These are phyloP conservation scores for Teunomyces pallodes DNA, from an alignment of 805 yeast species.

Conservation along the genomic window DNA sequence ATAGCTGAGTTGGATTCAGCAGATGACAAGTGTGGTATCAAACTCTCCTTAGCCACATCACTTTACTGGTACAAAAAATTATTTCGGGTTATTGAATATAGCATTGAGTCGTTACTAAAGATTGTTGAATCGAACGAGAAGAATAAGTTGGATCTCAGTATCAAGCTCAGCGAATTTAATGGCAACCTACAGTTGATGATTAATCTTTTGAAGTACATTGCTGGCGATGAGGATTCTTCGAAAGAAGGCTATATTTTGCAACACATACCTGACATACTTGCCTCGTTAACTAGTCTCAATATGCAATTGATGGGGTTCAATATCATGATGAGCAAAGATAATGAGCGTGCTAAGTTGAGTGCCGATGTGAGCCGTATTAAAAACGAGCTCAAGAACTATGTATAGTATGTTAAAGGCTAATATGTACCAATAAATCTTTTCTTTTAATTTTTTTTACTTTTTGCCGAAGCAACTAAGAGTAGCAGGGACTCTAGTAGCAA, in stretches of 20 bases:
- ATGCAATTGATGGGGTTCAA: conserved; percentile 18
- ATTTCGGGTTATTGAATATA: conserved; percentile 35
- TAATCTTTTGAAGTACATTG: conserved; percentile 29
- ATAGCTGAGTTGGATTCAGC: conserved; percentile 17
- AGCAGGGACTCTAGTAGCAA: too few relatives aligned
- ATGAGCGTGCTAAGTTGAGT: conserved; percentile 9
- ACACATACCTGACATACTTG: background rate
- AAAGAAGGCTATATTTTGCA: background rate
- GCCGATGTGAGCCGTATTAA: conserved; percentile 6
- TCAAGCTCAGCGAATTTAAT: conserved; percentile 30
- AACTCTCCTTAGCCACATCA: conserved; percentile 18
- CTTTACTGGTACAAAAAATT: conserved; percentile 36
- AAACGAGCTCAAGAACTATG: background rate
- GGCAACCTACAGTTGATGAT: conserved; percentile 31
- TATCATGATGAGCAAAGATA: conserved; percentile 14
- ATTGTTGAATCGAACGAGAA: conserved; percentile 12
- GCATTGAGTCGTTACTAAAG: conserved; percentile 19
- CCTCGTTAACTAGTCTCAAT: conserved; percentile 14
- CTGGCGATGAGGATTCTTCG: conserved; percentile 6
- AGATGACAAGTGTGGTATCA: conserved; percentile 7
- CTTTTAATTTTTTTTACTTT: too few relatives aligned
- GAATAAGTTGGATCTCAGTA: conserved; percentile 14
- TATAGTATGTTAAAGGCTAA: background rate
- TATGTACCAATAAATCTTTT: too few relatives aligned
- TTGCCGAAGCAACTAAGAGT: too few relatives aligned